Base-by-base conservation (phyloP, 805 yeast genomes). In the Saccharomyces paradoxus region DNA sequence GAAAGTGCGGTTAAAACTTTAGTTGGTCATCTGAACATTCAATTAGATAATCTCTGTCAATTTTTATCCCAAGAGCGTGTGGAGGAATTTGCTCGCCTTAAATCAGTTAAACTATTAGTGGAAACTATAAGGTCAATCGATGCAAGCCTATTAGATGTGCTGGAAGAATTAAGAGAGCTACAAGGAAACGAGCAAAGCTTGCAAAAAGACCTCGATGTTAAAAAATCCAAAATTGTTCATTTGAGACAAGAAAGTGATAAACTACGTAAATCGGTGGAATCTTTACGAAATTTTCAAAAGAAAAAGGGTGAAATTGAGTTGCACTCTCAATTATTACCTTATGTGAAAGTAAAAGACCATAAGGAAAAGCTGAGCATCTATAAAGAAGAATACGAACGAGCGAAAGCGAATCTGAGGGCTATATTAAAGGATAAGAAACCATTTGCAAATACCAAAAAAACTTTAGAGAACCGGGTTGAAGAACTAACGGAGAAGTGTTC, bases 31-130 rank as follows among this genome's bases (percentile, higher is more conserved):
- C 77, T 82, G 58, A 87, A 87, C 64, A 86, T 94, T 56, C 98
- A 94, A 65, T 75, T 94, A 54, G 95, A 89, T 66, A 94, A 92
- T 66, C 75, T 92, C 50, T 91, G 98, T 65, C 97, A 92, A 66
- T 94, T 94, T 64, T 73, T 94, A 53, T 96, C 99, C 0, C 99
- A 94, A 67, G 98, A 92, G 63, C 77, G 95, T 56, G 98, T 94
- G 6, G 92, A 96, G 2, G 89, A 88, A 59, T 94, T 94, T 74
- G 96, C 97, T 0, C 80, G 85, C 2, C 72, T 89, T 59, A 79
- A 87, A 29, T 87, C 95, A 1, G 90, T 87, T 58, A 82, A 82
- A 56, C 72, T 92, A 8, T 74, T 94, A 12, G 63, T 75, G 27
- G 96, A 89, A 62, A 88, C 96, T 1, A 89, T 90, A 63, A 73